A percentile compares a stretch with the other conserved stretches of the same genome.
Conservation (phyloP, 2,329 filamentous ascomycete genomes). For the Fusarium dimerum region DNA sequence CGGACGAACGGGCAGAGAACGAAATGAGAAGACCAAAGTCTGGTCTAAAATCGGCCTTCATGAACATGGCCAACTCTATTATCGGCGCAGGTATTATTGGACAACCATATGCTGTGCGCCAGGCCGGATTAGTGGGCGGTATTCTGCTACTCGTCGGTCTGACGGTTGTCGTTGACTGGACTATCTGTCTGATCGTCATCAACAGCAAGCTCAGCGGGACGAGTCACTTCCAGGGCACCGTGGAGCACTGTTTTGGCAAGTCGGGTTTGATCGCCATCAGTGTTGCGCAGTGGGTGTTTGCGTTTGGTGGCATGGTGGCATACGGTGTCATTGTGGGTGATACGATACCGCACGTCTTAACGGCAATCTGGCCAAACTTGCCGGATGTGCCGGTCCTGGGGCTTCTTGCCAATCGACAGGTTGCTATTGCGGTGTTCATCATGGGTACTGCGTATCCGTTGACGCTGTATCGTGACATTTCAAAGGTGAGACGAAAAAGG, state of each 20-base stretch:
- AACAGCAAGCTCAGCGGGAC: constrained; percentile 96
- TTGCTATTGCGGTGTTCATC: constrained; percentile 85
- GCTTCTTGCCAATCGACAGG: constrained; percentile 77
- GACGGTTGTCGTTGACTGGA: constrained; percentile 92
- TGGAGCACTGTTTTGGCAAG: constrained; percentile 92
- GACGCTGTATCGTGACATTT: constrained; percentile 93
- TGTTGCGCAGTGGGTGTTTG: constrained; percentile 95
- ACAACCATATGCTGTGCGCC: constrained; percentile 93
- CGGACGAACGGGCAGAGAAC: constrained; percentile 48
- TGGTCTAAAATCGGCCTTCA: constrained; percentile 83
- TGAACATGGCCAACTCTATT: constrained; percentile 99
- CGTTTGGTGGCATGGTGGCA: constrained; percentile 97
- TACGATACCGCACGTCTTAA: constrained; percentile 87
- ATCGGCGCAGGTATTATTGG: constrained; percentile 77
- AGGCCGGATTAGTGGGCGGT: constrained; percentile 84
- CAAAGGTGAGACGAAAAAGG: constrained; percentile 67
- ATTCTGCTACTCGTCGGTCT: constrained; percentile 75
- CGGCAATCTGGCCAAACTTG: constrained; percentile 78
- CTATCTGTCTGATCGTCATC: constrained; percentile 92
- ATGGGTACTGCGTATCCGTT: constrained; percentile 86
- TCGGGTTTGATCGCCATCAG: constrained; percentile 84
- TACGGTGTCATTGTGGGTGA: constrained; percentile 98
- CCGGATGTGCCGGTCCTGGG: constrained; percentile 74
- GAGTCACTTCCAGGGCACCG: constrained; percentile 92
- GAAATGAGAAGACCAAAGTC: constrained; percentile 74